These are phyloP conservation scores for Dryadomyces sulphureus DNA, from an alignment of 2,329 filamentous ascomycete species.

Conservation along the genomic window DNA sequence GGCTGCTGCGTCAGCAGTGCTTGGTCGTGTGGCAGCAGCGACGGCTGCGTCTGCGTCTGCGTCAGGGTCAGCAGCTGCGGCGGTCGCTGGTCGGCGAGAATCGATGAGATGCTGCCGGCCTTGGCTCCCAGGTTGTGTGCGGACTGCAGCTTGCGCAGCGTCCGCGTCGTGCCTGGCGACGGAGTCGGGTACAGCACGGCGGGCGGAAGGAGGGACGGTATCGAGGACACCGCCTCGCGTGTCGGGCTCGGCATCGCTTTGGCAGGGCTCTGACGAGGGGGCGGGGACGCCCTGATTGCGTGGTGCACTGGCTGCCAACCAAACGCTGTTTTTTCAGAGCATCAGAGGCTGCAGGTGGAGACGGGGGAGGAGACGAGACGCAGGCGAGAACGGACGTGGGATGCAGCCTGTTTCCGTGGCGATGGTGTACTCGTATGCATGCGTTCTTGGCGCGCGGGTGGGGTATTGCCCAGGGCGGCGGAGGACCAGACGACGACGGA, in stretches of 20 bases:
- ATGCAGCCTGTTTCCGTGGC: too few species aligned
- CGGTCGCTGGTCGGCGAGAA: conserved; percentile 35
- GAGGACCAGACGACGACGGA: neutral
- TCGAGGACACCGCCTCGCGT: conserved; percentile 13
- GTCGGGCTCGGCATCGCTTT: conserved; percentile 20
- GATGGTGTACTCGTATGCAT: too few species aligned
- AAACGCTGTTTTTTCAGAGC: neutral
- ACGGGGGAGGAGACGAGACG: too few species aligned
- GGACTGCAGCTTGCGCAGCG: conserved; percentile 60
- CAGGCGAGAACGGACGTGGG: too few species aligned
- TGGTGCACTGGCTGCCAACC: neutral
- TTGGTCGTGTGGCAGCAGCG: conserved; percentile 12
- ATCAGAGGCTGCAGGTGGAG: neutral
- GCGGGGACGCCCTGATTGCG: too few species aligned
- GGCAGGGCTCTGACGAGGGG: too few species aligned
- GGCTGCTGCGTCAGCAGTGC: conserved; percentile 19
- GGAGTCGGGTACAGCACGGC: conserved; percentile 36
- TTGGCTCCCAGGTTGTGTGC: conserved; percentile 53
- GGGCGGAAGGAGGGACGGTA: conserved; percentile 15
- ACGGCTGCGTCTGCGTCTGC: conserved; percentile 27
- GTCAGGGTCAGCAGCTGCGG: conserved; percentile 28
- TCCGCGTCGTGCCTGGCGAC: conserved; percentile 50
- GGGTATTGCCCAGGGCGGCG: neutral
- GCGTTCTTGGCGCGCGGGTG: neutral
- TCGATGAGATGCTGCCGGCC: conserved; percentile 31